Evolutionary conservation across 2,329 filamentous ascomycete genomes (phyloP).

Genomic region (Aspergillus amoenus): DNA sequence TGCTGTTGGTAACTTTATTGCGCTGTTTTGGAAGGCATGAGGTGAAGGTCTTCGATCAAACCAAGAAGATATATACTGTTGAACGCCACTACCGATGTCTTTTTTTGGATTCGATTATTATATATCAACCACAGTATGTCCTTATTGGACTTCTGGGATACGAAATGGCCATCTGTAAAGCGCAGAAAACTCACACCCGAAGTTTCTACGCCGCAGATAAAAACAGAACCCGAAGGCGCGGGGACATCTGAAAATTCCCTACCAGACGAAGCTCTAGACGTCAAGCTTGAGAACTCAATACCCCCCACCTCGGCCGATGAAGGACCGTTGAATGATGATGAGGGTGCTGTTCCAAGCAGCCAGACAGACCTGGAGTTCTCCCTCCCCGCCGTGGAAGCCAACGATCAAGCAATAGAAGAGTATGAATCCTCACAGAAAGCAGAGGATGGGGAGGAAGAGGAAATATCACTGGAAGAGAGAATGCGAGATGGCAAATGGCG

Average conservation of each 20-base stretch:
- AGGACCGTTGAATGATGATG: neutral
- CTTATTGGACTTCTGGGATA: conserved; percentile 38
- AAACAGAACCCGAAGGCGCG: conserved; percentile 1
- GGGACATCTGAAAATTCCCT: conserved; percentile 5
- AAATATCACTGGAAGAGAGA: conserved; percentile 46
- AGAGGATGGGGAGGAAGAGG: conserved; percentile 38
- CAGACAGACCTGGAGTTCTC: conserved; percentile 70
- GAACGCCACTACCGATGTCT: neutral
- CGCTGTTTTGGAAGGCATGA: neutral
- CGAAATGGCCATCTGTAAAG: conserved; percentile 30
- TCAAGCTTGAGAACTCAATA: conserved; percentile 31
- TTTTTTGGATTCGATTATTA: neutral
- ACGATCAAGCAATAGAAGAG: conserved; percentile 71
- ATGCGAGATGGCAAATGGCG: conserved; percentile 65
- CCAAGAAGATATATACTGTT: conserved; percentile 7
- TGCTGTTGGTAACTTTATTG: neutral
- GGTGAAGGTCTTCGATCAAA: neutral
- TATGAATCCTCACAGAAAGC: conserved; percentile 71
- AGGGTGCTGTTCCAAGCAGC: conserved; percentile 32
- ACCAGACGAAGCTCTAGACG: conserved; percentile 31
- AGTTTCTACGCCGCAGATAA: neutral
- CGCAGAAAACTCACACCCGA: conserved; percentile 28
- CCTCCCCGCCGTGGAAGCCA: conserved; percentile 65
- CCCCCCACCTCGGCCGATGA: conserved; percentile 5
- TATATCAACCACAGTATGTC: conserved; percentile 29